A percentile compares a stretch with the other conserved stretches of the same genome.
Evolutionary conservation across 345 rosid genomes (phyloP).

Genomic region (Brassica nigra): DNA sequence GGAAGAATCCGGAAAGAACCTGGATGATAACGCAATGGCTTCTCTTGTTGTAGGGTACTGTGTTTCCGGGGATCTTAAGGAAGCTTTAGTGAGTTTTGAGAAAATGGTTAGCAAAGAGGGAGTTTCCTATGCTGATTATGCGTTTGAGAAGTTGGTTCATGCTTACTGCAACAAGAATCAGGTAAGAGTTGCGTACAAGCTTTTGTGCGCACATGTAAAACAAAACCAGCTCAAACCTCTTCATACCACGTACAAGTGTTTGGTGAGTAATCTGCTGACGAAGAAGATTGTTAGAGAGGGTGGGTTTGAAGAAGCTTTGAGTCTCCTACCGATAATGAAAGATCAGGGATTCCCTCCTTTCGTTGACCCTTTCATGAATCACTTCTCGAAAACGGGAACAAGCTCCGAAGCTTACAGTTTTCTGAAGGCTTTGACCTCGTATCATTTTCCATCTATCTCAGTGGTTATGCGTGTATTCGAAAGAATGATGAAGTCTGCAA

Average conservation of each 20-base stretch:
- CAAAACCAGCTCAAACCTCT: slow-evolving; percentile 55
- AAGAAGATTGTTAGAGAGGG: slow-evolving; percentile 57
- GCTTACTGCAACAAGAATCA: slow-evolving; percentile 65
- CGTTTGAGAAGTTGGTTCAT: slow-evolving; percentile 62
- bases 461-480: slow-evolving; percentile 65
- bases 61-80: slow-evolving; percentile 62
- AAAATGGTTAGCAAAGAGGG: slow-evolving; percentile 58
- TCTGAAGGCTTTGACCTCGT: slow-evolving; percentile 64
- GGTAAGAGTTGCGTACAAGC: slow-evolving; percentile 66
- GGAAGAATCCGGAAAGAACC: slow-evolving; percentile 52
- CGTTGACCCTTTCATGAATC: slow-evolving; percentile 64
- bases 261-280: slow-evolving; percentile 60
- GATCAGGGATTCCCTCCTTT: slow-evolving; percentile 74
- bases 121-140: slow-evolving; percentile 47
- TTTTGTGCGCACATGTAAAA: slow-evolving; percentile 46
- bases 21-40: slow-evolving; percentile 62
- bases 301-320: slow-evolving; percentile 72
- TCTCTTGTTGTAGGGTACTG: slow-evolving; percentile 77
- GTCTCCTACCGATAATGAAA: slow-evolving; percentile 67
- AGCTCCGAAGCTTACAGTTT: slow-evolving; percentile 64
- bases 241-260: slow-evolving; percentile 60
- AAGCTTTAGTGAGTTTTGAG: slow-evolving; percentile 61
- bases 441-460: slow-evolving; percentile 68
- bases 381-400: slow-evolving; percentile 70
- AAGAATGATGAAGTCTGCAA: slow-evolving; percentile 64